Conservation (phyloP, 2,329 filamentous ascomycete genomes). For the Sordariomycetes sp. region DNA sequence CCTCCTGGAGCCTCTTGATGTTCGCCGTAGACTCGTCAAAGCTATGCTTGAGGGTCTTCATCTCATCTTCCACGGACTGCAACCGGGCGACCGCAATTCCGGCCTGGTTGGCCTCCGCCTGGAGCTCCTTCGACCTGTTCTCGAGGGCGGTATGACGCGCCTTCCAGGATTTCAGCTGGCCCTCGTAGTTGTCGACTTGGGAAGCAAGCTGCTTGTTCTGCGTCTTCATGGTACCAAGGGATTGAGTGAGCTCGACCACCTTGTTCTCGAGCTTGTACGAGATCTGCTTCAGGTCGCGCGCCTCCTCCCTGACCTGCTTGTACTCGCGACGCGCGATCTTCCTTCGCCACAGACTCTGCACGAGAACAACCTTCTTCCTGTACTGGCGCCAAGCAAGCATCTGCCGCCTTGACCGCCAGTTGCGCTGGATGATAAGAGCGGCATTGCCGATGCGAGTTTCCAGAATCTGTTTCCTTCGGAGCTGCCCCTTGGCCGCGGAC, state of each 20-base stretch:
- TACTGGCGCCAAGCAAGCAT: constrained; percentile 78
- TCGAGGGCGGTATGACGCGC: constrained; percentile 84
- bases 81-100: constrained; percentile 89
- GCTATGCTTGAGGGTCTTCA: constrained; percentile 78
- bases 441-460: constrained; percentile 90
- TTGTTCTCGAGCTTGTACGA: constrained; percentile 99
- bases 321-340: constrained; percentile 71
- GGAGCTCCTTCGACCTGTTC: constrained; percentile 81
- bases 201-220: constrained; percentile 84
- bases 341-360: constrained; percentile 90
- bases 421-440: constrained; percentile 79
- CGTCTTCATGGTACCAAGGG: constrained; percentile 79
- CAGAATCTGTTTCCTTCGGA: constrained; percentile 84
- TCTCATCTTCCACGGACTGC: constrained; percentile 87
- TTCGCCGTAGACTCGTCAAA: constrained; percentile 86
- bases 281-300: constrained; percentile 96
- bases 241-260: constrained; percentile 95
- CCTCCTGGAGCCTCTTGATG: constrained; percentile 89
- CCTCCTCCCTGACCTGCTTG: constrained; percentile 87
- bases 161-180: constrained; percentile 93
- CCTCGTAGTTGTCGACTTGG: constrained; percentile 93
- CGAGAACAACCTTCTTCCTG: constrained; percentile 76
- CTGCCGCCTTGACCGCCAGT: constrained; percentile 73
- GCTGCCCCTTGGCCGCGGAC: constrained; percentile 81
- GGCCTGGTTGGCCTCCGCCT: constrained; percentile 93